Base-by-base conservation (phyloP, 768 basidiomycete species). In the Tephrocybe rancida region DNA sequence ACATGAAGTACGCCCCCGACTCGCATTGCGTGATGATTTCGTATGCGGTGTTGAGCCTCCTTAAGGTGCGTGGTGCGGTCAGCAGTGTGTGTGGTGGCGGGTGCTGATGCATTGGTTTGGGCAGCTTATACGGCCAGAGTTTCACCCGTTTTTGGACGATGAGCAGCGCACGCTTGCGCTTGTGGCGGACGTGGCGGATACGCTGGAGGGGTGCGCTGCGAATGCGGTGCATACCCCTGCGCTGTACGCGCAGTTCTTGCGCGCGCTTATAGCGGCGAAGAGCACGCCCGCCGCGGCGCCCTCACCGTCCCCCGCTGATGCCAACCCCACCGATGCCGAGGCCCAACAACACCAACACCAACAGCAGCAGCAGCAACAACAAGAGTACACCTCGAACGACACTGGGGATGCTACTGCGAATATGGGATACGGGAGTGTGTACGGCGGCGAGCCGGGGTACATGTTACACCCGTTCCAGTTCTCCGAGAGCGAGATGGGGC, bases 1-100 rank as follows among this genome's bases (percentile, higher is more conserved):
- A 77, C 61, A 73, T 97, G 67, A 86, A 81, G 58, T 95, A 92
- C 69, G 83, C 90, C 0, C 90, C 94, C 3, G 95, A 98, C 68
- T 89, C 91, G 5, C 88, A 90, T 62, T 96, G 91, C 58, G 95
- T 98, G 8, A 88, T 91, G 73, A 84, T 83, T 41, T 90, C 89
- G n/a, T 97, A 98, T 70, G 95, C 93, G 0, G 89, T 98, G 6
- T 74, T 97, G 53, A 96, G 89, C 63, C 74, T 98, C 58, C 77
- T 99, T 57, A 98, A 98, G 86, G 90, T 93, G 47, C 51, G 76
- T 71, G 51, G 30, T 44, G 24, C 10, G 2, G 21, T 24, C 13
- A 10, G 30, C 7, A 13, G 30, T 11, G 9, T 10, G 9, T 38
- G 16, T 38, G 5, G n/a, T 7, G 16, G 11, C 6, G 5, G 16